Base-by-base conservation (phyloP, 2,329 filamentous ascomycete genomes). In the Nemania sp. region DNA sequence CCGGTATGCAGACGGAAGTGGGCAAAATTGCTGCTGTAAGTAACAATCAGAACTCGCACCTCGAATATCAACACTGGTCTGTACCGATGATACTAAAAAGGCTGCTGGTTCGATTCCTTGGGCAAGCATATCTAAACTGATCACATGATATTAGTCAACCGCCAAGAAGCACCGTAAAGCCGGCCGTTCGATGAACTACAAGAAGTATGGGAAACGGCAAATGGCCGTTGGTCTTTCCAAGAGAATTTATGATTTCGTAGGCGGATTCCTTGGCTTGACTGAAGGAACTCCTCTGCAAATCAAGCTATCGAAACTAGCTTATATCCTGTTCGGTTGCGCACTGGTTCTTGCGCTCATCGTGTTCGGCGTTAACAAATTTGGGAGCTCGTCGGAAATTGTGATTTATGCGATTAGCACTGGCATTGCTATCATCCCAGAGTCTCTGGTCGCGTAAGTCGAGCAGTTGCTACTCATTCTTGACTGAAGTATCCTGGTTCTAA, bases 251-350 rank as follows among this genome's bases (percentile, higher is more conserved):
- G 79, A 82, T 66, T 75, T 79, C 17, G 65, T 82, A 46, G 82
- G 83, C 65, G 83, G 85, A 73, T 86, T 88, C 67, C 80, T 89
- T 54, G 86, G 83, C 50, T 71, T 86, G 25, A 83, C 81, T 3
- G 81, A 87, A 61, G 91, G 91, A 32, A 95, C 91, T 2, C 91
- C 91, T 2, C 79, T 95, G 50, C 90, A 93, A 75, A 85, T 88
- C 65, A 92, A 91, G 75, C 79, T 95, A 52, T 89, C 89, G 61
- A 90, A 90, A 68, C 81, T 95, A 61, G 91, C 91, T 11, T 88
- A 92, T 58, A 78, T 90, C 7, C 84, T 95, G 2, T 92, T 94
- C 71, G 87, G 83, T 48, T 87, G 90, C 62, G 91, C 83, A n/a
- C 73, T 85, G 11, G 70, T 85, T 18, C 76, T 86, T 29, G 83